Base-by-base conservation (phyloP, 2,329 filamentous ascomycete species). In the Arachnomyces sp. region DNA sequence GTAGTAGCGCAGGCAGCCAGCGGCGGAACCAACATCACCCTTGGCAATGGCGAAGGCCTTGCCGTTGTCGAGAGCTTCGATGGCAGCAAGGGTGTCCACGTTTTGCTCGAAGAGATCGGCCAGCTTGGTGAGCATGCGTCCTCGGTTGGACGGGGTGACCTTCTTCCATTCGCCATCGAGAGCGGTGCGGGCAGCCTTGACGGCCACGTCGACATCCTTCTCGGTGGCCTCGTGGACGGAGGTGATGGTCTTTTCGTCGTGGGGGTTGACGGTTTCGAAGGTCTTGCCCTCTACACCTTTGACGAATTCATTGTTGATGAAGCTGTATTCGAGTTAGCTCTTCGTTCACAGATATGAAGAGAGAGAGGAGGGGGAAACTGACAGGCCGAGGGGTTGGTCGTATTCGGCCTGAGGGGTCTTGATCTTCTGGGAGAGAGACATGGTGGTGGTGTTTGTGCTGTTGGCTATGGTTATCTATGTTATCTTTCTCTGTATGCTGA, bases 201-300 rank as follows among this genome's bases (percentile, higher is more conserved):
- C 89, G 48, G 89, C 89, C 44, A 88, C 69, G 63, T 80, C 77
- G 60, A 78, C 72, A 71, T 67, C 59, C 74, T 93, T 88, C 74
- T 93, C 87, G 50, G 82, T 85, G 59, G 82, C 89, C 70, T 94
- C 88, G 61, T 78, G 71, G 54, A 95, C 85, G 40, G 80, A 81
- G 73, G 74, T 77, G 71, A 94, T 93, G 58, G 86, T 78, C 66
- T 88, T 80, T 67, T 95, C 89, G 50, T 78, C 86, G 49, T 82
- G 59, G 44, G 88, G 88, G 77, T 94, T 94, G 74, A 92, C 82
- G 65, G 88, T 84, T 69, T 95, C 87, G 60, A 95, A 92, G 52
- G 82, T 88, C 77, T 86, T 83, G 71, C 88, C 88, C 55, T 94
- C 86, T 48, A 84, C 80, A 61, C 80, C 75, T 65, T 84, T 80